phyloP scores from a whole-genome alignment of 805 yeast genomes.

The Suhomyces pyralidae region DNA sequence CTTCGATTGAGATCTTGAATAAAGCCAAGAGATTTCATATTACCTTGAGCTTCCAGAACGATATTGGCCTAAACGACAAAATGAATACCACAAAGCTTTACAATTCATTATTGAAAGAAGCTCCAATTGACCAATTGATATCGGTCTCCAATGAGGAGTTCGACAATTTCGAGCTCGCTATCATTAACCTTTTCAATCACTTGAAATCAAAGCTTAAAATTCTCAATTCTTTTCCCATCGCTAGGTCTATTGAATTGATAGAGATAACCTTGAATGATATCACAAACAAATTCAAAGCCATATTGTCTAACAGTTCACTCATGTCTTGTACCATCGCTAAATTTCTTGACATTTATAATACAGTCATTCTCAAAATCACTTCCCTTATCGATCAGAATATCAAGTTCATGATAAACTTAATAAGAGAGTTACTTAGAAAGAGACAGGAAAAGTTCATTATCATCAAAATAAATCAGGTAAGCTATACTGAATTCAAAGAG shows the following conservation, averaged over 20 bases:
- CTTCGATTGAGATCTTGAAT: constrained; percentile 59
- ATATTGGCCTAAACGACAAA: constrained; percentile 62
- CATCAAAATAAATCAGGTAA: constrained; percentile 53
- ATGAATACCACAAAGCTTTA: constrained; percentile 50
- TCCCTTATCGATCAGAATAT: constrained; percentile 56
- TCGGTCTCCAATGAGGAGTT: constrained; percentile 23
- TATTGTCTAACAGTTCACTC: constrained; percentile 37
- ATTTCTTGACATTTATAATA: constrained; percentile 29
- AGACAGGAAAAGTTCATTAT: constrained; percentile 68
- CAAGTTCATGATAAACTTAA: constrained; percentile 60
- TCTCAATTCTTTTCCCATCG: constrained; percentile 55
- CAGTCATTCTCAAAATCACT: constrained; percentile 30
- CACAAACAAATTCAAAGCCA: constrained; percentile 38
- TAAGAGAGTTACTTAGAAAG: constrained; percentile 73
- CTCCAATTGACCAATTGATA: constrained; percentile 61
- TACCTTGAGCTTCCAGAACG: constrained; percentile 67
- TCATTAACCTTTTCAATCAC: constrained; percentile 53
- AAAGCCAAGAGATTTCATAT: constrained; percentile 78
- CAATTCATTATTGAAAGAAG: constrained; percentile 61
- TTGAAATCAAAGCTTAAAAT: constrained; percentile 58
- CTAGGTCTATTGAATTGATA: constrained; percentile 60
- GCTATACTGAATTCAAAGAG: constrained; percentile 31
- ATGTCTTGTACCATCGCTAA: constrained; percentile 42
- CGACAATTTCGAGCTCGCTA: constrained; percentile 41
- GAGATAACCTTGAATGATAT: constrained; percentile 64